Base-by-base conservation (phyloP, 768 basidiomycete genomes). In the Exsudoporus frostii region DNA sequence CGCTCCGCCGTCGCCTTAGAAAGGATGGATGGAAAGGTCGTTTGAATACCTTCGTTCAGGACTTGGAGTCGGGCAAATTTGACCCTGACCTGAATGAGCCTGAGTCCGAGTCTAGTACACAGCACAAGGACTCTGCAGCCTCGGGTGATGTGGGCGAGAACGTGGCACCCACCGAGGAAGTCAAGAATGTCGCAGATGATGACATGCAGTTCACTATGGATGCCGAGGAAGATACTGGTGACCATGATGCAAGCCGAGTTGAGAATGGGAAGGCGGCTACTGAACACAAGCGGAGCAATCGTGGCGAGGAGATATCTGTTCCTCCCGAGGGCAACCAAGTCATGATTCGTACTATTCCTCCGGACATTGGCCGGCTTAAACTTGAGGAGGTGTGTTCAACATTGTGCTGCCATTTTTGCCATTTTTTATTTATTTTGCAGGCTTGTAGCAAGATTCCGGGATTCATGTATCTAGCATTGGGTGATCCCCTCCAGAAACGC, bases 311-410 rank as follows among this genome's bases (percentile, higher is more conserved):
- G 65, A 69, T 81, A 53, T 81, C 83, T 51, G 85, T 81, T 22
- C 73, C 77, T 38, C 82, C 88, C 15, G 90, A 92, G 62, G 90
- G 89, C 22, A 91, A 90, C 61, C 88, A 97, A 65, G 85, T 97
- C 50, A 93, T 95, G 83, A 94, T 97, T 65, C 85, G 93, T 54
- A 94, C 92, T 17, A 93, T 97, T 58, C 93, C 93, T 43, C 93
- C 94, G 24, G 90, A 93, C 59, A 93, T 94, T 62, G 90, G 90
- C 29, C 85, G 94, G 32, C 74, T 88, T 45, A 93, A 92, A 64
- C 77, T 98, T 33, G 94, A 98, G 75, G 90, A 92, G 71, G 93
- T 95, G 54, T 52, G 80, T 71, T 38, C 8, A 17, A 29, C 3
- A 29, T 13, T 42, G 47, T 49, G 13, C 40, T 53, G 2, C n/a